A percentile compares a stretch with the other conserved stretches of the same genome.
phyloP scores from a whole-genome alignment of 257 asterid species.

The Ligustrum vulgare region DNA sequence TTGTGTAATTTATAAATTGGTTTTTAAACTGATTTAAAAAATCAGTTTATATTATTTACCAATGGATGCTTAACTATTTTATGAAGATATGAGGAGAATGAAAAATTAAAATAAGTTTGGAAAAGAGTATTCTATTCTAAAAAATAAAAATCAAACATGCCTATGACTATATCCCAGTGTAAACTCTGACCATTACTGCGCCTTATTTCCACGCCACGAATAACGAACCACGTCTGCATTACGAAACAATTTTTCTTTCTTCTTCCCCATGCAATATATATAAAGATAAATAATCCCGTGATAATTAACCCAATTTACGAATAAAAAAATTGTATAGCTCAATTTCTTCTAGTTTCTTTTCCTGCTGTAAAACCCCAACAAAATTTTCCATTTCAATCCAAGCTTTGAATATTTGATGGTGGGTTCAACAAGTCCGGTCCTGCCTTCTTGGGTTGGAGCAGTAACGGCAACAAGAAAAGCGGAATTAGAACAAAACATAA shows the following conservation, averaged over 20 bases:
- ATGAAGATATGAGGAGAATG: too few relatives aligned
- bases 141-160: too few relatives aligned
- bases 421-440: constrained; percentile 50
- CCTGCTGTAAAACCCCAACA: not conserved
- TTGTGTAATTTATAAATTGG: too few relatives aligned
- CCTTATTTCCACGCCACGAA: constrained; percentile 48
- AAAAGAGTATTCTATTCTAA: too few relatives aligned
- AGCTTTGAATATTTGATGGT: constrained; percentile 29
- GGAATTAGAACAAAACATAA: constrained; percentile 37
- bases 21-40: too few relatives aligned
- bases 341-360: not conserved
- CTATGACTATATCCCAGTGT: too few relatives aligned
- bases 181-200: constrained; percentile 22
- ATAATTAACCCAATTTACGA: not conserved
- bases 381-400: not conserved
- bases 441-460: constrained; percentile 61
- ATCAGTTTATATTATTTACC: too few relatives aligned
- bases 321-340: not conserved
- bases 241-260: not conserved
- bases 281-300: too few relatives aligned
- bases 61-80: too few relatives aligned
- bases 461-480: constrained; percentile 40
- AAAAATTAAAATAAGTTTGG: too few relatives aligned
- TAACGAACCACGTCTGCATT: constrained; percentile 12
- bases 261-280: constrained; percentile 18